Evolutionary conservation across 352 stramenopile species (phyloP).

Genomic region (Pythium brassicae): DNA sequence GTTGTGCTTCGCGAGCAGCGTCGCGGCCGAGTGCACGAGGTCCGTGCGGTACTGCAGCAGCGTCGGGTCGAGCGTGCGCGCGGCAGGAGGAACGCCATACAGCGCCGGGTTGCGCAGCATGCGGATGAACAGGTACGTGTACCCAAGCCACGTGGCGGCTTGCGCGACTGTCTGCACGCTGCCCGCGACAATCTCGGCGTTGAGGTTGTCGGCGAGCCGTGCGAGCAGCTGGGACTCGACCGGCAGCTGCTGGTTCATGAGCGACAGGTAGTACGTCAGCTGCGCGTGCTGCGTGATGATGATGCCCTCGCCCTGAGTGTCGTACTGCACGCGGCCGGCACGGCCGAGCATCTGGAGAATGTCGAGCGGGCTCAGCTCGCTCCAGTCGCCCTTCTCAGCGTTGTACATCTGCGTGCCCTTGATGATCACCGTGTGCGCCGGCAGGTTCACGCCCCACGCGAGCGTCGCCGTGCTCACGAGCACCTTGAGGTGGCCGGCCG

Average conservation of each 20-base stretch:
- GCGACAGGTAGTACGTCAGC: constrained; percentile 98
- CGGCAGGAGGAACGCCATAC: constrained; percentile 92
- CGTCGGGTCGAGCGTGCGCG: constrained; percentile 89
- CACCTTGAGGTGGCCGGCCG: constrained; percentile 95
- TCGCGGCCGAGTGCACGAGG: constrained; percentile 95
- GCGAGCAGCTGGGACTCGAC: constrained; percentile 99
- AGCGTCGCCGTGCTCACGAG: constrained; percentile 98
- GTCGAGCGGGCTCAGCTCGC: constrained; percentile 97
- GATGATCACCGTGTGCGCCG: constrained; percentile 99
- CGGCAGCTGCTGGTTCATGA: constrained; percentile 99
- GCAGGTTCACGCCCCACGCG: constrained; percentile 99
- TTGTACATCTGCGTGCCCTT: constrained; percentile 99
- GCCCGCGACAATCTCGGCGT: constrained; percentile 98
- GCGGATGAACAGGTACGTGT: constrained; percentile 99
- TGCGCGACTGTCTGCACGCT: constrained; percentile 94
- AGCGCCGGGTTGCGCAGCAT: constrained; percentile 97
- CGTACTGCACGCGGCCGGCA: constrained; percentile 98
- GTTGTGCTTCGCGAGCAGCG: constrained; percentile 95
- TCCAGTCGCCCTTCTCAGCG: constrained; percentile 96
- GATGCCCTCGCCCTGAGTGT: constrained; percentile 97
- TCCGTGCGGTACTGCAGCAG: constrained; percentile 95
- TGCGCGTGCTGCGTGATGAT: constrained; percentile 99
- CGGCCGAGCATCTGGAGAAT: constrained; percentile 99
- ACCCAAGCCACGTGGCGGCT: constrained; percentile 98
- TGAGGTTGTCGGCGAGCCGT: constrained; percentile 96